phyloP scores from a whole-genome alignment of 2,329 filamentous ascomycete genomes.

The Tolypocladium amazonense region DNA sequence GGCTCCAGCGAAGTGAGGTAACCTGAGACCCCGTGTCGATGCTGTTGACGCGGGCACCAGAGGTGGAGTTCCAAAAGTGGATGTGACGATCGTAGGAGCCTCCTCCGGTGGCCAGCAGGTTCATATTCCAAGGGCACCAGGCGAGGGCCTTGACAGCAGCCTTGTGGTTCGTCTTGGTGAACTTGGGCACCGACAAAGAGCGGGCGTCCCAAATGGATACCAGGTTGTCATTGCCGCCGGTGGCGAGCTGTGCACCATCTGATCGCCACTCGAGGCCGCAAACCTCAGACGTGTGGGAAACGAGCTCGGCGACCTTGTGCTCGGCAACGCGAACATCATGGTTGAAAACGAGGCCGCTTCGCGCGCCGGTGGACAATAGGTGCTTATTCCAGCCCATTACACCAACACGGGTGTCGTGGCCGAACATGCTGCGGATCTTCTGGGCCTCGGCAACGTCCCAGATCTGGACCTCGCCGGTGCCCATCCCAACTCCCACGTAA shows the following conservation, averaged over 20 bases:
- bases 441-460: conserved; percentile 94
- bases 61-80: conserved; percentile 99
- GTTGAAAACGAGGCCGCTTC: conserved; percentile 93
- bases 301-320: conserved; percentile 95
- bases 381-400: conserved; percentile 99
- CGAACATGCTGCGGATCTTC: conserved; percentile 97
- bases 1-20: conserved; percentile 92
- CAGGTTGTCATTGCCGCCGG: conserved; percentile 96
- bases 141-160: conserved; percentile 95
- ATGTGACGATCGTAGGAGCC: conserved; percentile 96
- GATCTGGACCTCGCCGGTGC: conserved; percentile 94
- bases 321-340: conserved; percentile 96
- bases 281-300: conserved; percentile 94
- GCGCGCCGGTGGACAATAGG: conserved; percentile 85
- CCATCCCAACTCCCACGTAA: conserved; percentile 90
- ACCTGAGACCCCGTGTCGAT: conserved; percentile 98
- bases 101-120: conserved; percentile 90
- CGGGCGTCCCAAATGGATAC: conserved; percentile 99
- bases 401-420: conserved; percentile 90
- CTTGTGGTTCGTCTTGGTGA: conserved; percentile 99
- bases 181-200: conserved; percentile 86
- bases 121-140: conserved; percentile 98
- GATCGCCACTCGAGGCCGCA: conserved; percentile 97
- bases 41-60: conserved; percentile 94
- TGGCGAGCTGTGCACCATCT: conserved; percentile 92